These are phyloP conservation scores for Curvularia sp. DNA, from an alignment of 2,329 filamentous ascomycete species.

Conservation along the genomic window DNA sequence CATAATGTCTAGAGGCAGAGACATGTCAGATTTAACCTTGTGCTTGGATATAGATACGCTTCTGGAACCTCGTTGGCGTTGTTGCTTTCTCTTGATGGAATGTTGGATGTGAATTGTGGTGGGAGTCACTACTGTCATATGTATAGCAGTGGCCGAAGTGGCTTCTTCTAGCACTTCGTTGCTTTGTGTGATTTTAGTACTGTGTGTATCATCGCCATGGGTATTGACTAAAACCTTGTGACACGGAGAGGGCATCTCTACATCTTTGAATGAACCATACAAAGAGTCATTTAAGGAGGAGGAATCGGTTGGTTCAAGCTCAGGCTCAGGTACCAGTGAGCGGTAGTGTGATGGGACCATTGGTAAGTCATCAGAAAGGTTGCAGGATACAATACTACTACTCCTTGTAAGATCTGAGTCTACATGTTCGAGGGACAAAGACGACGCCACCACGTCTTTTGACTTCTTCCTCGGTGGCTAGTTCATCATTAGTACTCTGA, in stretches of 20 bases:
- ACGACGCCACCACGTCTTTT: background rate
- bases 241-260: background rate
- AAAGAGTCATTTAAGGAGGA: background rate
- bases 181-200: background rate
- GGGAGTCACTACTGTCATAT: background rate
- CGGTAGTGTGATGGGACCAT: too few relatives aligned
- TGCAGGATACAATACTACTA: background rate
- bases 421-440: background rate
- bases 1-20: background rate
- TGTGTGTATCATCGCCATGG: background rate
- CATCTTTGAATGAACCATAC: background rate
- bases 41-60: background rate
- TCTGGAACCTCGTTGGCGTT: background rate
- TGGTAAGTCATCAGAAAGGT: too few relatives aligned
- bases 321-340: too few relatives aligned
- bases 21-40: background rate
- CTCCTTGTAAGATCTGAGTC: background rate
- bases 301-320: too few relatives aligned
- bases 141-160: background rate
- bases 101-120: constrained; percentile 1
- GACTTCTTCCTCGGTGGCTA: background rate
- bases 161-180: background rate
- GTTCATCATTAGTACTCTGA: background rate
- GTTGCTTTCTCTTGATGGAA: background rate
- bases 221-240: too few relatives aligned